A percentile compares a stretch with the other conserved stretches of the same genome.
Conservation (phyloP, 176 grass and related monocot genomes). For the Thalia dealbata region DNA sequence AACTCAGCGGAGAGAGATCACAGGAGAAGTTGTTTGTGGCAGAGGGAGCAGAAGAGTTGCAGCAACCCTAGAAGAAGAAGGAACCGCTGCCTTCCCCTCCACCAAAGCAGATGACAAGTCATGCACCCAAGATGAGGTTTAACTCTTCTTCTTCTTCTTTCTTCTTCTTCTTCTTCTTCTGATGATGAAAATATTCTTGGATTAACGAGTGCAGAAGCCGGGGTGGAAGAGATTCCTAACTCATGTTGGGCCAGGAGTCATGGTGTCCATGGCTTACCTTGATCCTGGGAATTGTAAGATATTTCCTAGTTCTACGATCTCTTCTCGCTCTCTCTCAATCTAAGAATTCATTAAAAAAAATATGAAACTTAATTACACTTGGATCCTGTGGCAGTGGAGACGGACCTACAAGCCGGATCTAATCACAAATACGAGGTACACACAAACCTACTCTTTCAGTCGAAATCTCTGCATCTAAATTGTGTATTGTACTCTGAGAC, state of each 20-base stretch:
- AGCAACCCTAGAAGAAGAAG: neutral
- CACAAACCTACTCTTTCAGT: neutral
- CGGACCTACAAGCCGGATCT: conserved; percentile 76
- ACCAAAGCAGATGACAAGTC: neutral
- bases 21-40: neutral
- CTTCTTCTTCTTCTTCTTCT: neutral
- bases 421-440: conserved; percentile 76
- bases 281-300: conserved; percentile 79
- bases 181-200: neutral
- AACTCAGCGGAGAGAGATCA: neutral
- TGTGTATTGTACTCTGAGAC: too few species aligned
- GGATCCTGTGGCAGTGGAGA: conserved; percentile 62
- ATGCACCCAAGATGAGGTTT: neutral
- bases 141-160: neutral
- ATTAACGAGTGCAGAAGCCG: conserved; percentile 28
- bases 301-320: conserved; percentile 7
- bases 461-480: neutral
- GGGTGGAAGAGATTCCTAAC: conserved; percentile 63
- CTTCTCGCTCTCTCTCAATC: neutral
- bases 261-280: conserved; percentile 82
- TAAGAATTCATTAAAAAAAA: neutral
- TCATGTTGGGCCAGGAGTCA: conserved; percentile 89
- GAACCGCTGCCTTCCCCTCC: neutral
- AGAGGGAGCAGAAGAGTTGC: neutral
- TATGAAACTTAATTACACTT: conserved; percentile 4